Conservation (phyloP, 1,139 yeast genomes). For the Yamadazyma sp. region DNA sequence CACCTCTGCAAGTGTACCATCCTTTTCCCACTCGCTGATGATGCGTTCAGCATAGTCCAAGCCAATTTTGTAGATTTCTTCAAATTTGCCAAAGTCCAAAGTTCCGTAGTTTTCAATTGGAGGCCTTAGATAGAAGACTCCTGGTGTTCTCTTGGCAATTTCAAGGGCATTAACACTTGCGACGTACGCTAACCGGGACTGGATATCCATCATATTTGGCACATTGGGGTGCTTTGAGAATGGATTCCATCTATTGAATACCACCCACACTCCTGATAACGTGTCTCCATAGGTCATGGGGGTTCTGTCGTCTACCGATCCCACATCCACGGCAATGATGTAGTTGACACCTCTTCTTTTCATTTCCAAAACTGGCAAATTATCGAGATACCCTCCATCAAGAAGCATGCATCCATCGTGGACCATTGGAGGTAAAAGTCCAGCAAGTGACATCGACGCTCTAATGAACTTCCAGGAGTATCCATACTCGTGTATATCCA, state of each 20-base stretch:
- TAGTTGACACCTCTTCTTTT: slow-evolving; percentile 81
- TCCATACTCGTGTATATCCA: slow-evolving; percentile 92
- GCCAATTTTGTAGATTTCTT: slow-evolving; percentile 84
- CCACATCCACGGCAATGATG: slow-evolving; percentile 95
- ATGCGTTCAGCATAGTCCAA: slow-evolving; percentile 65
- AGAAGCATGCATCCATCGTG: slow-evolving; percentile 89
- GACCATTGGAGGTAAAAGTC: slow-evolving; percentile 84
- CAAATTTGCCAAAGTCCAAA: slow-evolving; percentile 87
- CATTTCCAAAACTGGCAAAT: slow-evolving; percentile 91
- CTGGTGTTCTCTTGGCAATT: slow-evolving; percentile 78
- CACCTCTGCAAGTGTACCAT: slow-evolving; percentile 59
- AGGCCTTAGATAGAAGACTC: slow-evolving; percentile 88
- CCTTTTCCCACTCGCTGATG: slow-evolving; percentile 52
- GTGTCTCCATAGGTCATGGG: slow-evolving; percentile 94
- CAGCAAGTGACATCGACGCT: slow-evolving; percentile 97
- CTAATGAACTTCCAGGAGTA: slow-evolving; percentile 94
- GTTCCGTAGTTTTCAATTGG: slow-evolving; percentile 93
- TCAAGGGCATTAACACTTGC: slow-evolving; percentile 93
- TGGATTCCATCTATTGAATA: slow-evolving; percentile 87
- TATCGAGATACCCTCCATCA: slow-evolving; percentile 96
- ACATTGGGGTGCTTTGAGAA: slow-evolving; percentile 84
- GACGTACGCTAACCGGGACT: slow-evolving; percentile 89
- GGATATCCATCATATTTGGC: slow-evolving; percentile 94
- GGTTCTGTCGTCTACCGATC: slow-evolving; percentile 88
- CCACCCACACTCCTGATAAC: slow-evolving; percentile 87